Base-by-base conservation (phyloP, 768 basidiomycete species). In the Boletus insuetus region DNA sequence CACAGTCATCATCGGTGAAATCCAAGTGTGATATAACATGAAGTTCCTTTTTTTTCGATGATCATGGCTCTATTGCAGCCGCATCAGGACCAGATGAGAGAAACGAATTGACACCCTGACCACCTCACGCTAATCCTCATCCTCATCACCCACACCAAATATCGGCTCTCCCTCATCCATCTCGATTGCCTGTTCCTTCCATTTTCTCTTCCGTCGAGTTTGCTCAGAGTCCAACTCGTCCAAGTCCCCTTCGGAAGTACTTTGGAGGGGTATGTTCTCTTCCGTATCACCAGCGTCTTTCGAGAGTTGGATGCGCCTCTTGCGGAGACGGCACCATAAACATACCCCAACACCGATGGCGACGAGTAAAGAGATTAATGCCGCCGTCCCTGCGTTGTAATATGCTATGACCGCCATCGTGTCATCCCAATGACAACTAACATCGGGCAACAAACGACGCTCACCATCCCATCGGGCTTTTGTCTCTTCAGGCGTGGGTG, bases 391-490 rank as follows among this genome's bases (percentile, higher is more conserved):
- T 34, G 92, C 89, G 56, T 96, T 96, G 69, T 95, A 97, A 69
- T 94, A 95, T n/a, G 92, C 94, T 93, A 51, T 40, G 9, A 50
- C 13, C n/a, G 24, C 34, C 47, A 55, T 38, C 35, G 51, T 20
- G 58, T 53, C 44, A 51, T 45, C 34, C 34, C 47, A 53, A 6
- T 17, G 39, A 34, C 44, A 43, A 40, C 8, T 43, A 24, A 34
- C 22, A 38, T 38, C 29, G 50, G 37, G 47, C 31, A 51, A 49
- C 17, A 42, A 32, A 46, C 20, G 34, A 22, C 6, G 8, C 79
- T 53, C 59, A 91, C 92, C 90, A 74, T 94, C 90, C 94, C 94
- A 95, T 78, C 88, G 89, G 4, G 92, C 89, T 65, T 89, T 85
- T 51, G 87, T 85, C 63, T 91, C 85, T 67, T 90, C 81, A 0